Conservation (phyloP, 805 yeast species). For the Candida coleopterorum region DNA sequence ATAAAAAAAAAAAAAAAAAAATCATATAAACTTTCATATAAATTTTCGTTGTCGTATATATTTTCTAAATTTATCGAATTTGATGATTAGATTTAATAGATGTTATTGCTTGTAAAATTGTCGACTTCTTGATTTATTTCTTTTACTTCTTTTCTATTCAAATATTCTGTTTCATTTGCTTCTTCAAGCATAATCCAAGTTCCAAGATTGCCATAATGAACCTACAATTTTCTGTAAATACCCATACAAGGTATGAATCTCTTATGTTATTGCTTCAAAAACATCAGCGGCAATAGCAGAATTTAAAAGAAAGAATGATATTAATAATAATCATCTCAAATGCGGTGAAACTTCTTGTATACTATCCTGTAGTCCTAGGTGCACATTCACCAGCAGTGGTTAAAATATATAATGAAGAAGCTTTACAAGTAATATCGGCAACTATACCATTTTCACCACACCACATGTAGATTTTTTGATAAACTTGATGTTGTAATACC, state of each 20-base stretch:
- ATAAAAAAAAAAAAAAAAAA: too few relatives aligned
- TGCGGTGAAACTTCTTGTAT: conserved; percentile 46
- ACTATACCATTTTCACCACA: conserved; percentile 21
- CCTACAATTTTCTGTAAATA: conserved; percentile 36
- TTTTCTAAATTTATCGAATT: background rate
- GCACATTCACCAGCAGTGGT: conserved; percentile 52
- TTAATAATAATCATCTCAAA: conserved; percentile 48
- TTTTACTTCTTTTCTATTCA: conserved; percentile 4
- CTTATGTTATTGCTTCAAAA: conserved; percentile 35
- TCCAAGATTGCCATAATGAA: conserved; percentile 30
- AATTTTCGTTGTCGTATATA: too few relatives aligned
- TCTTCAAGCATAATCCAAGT: conserved; percentile 40
- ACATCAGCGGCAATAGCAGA: conserved; percentile 47
- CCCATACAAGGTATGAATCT: conserved; percentile 39
- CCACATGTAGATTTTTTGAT: conserved; percentile 38
- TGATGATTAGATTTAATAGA: conserved; percentile 4
- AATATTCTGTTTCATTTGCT: conserved; percentile 21
- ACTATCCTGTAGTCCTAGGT: conserved; percentile 47
- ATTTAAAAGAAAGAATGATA: conserved; percentile 40
- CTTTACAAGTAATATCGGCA: conserved; percentile 26
- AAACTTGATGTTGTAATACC: conserved; percentile 44
- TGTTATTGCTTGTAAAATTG: conserved; percentile 5
- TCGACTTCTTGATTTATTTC: background rate
- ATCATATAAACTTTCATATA: too few relatives aligned
- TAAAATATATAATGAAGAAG: conserved; percentile 26